Percentiles rank a stretch among this genome's conserved stretches.
Conservation (phyloP, 164 flowering plant species). For the Protea cynaroides region DNA sequence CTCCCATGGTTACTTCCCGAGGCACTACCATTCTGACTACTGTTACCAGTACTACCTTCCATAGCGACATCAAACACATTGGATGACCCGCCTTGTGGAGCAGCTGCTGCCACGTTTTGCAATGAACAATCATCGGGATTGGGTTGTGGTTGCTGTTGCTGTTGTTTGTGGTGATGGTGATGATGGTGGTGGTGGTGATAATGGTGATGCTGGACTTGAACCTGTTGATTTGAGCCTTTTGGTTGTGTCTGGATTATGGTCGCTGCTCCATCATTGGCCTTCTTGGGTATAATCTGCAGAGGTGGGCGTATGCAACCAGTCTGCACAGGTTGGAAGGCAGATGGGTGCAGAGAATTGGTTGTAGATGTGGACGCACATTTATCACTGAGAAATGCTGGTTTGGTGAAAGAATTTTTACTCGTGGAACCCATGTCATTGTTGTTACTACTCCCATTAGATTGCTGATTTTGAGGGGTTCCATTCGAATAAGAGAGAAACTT, state of each 20-base stretch:
- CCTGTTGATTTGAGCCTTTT: slow-evolving; percentile 29
- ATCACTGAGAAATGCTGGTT: slow-evolving; percentile 34
- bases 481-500: slow-evolving; percentile 29
- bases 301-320: slow-evolving; percentile 18
- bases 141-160: slow-evolving; percentile 22
- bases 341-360: slow-evolving; percentile 29
- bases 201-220: slow-evolving; percentile 54
- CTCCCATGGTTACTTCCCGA: slow-evolving; percentile 76
- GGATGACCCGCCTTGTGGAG: slow-evolving; percentile 54
- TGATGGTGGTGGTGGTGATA: slow-evolving; percentile 57
- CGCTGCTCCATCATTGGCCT: slow-evolving; percentile 24
- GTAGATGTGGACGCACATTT: slow-evolving; percentile 32
- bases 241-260: slow-evolving; percentile 21
- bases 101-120: slow-evolving; percentile 28
- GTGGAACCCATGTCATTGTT: slow-evolving; percentile 50
- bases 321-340: slow-evolving; percentile 45
- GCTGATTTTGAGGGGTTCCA: slow-evolving; percentile 34
- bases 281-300: slow-evolving; percentile 24
- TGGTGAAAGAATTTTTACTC: slow-evolving; percentile 28
- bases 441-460: slow-evolving; percentile 49
- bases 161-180: slow-evolving; percentile 39
- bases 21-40: slow-evolving; percentile 57
- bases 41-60: slow-evolving; percentile 40
- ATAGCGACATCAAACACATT: slow-evolving; percentile 36
- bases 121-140: slow-evolving; percentile 38